Percentiles rank a stretch among this genome's conserved stretches.
Conservation (phyloP, 352 stramenopile species). For the Globisporangium paddicum region DNA sequence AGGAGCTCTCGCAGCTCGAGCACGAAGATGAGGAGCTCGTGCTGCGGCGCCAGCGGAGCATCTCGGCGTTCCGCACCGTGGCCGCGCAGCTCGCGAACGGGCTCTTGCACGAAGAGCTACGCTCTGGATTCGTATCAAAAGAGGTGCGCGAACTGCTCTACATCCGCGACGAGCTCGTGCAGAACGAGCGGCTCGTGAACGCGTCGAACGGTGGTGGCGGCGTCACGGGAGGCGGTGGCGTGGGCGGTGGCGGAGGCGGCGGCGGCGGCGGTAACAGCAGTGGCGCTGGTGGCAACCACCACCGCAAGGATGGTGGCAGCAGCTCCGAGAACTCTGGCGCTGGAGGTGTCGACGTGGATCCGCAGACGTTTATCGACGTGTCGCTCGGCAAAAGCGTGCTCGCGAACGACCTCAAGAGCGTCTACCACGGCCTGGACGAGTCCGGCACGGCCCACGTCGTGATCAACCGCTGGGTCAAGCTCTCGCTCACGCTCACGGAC, state of each 20-base stretch:
- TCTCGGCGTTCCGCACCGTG: conserved; percentile 57
- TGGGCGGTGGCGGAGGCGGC: conserved; percentile 4
- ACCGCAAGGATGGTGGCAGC: conserved; percentile 30
- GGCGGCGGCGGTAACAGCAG: background rate
- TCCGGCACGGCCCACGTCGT: conserved; percentile 70
- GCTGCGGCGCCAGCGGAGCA: conserved; percentile 28
- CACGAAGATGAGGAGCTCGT: conserved; percentile 29
- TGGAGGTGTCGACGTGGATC: conserved; percentile 54
- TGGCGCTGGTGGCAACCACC: conserved; percentile 18
- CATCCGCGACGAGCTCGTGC: conserved; percentile 69
- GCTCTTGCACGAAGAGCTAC: conserved; percentile 78
- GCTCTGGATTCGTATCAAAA: conserved; percentile 70
- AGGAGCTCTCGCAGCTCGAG: conserved; percentile 32
- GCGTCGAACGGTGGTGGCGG: conserved; percentile 13
- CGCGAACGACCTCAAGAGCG: conserved; percentile 80
- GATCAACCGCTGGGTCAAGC: conserved; percentile 83
- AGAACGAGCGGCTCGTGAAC: conserved; percentile 48
- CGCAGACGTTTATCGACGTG: conserved; percentile 81
- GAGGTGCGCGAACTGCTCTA: conserved; percentile 77
- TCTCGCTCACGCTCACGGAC: conserved; percentile 79
- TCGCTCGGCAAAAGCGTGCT: conserved; percentile 71
- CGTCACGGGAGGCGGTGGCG: conserved; percentile 15
- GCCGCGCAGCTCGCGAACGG: conserved; percentile 75
- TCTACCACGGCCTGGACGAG: conserved; percentile 81
- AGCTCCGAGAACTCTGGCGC: conserved; percentile 13